Evolutionary conservation across 257 asterid genomes (phyloP).

Genomic region (Solanum pimpinellifolium): DNA sequence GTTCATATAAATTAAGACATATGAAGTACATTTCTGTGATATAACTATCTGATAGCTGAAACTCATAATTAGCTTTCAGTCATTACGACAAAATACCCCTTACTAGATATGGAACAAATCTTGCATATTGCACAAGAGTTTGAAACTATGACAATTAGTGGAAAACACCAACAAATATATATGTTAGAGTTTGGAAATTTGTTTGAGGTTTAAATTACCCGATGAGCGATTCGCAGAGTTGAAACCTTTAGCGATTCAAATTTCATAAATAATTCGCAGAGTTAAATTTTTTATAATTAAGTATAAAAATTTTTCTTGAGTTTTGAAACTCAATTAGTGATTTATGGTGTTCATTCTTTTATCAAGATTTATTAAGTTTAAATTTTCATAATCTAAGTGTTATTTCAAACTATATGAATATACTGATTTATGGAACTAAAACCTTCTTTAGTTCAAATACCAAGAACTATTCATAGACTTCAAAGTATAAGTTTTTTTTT

Average conservation of each 20-base stretch:
- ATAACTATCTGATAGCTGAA: neutral
- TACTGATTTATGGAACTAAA: neutral
- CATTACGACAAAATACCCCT: neutral
- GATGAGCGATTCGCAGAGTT: neutral
- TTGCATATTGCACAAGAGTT: no score
- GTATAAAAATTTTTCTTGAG: neutral
- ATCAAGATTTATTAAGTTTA: no score
- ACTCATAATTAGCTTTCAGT: neutral
- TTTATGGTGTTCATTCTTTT: neutral
- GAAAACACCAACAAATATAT: no score
- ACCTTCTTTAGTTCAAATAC: neutral
- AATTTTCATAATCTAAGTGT: neutral
- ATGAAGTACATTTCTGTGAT: neutral
- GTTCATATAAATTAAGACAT: fast-evolving
- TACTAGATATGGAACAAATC: neutral
- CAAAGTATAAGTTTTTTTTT: neutral
- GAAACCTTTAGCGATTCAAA: neutral
- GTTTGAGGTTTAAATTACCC: neutral
- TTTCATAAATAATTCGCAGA: neutral
- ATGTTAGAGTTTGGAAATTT: neutral
- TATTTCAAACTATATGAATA: neutral
- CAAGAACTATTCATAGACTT: neutral
- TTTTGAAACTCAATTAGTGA: neutral
- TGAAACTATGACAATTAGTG: no score
- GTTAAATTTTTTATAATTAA: no score